Percentiles rank a stretch among this genome's conserved stretches.
Evolutionary conservation across 495 filamentous ascomycete genomes (phyloP).

Genomic region (Pyrenopolyporus hunteri): DNA sequence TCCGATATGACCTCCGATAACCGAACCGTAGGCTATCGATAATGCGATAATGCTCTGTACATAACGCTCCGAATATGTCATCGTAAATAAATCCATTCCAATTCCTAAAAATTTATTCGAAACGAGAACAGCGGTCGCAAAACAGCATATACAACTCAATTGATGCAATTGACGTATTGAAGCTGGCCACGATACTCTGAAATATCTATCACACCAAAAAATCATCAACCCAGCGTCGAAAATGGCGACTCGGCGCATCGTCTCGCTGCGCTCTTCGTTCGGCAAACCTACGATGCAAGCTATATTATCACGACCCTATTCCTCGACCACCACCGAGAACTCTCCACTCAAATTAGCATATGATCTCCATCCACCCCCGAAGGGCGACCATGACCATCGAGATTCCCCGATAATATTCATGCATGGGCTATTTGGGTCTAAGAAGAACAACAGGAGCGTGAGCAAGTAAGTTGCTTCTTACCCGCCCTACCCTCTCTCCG

Average conservation of each 20-base stretch:
- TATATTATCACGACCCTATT: conserved; percentile 24
- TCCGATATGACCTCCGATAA: conserved; percentile 25
- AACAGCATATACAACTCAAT: background rate
- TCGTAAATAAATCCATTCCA: no score
- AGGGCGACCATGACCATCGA: conserved; percentile 43
- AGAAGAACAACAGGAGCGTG: conserved; percentile 93
- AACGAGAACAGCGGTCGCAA: background rate
- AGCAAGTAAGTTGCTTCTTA: conserved; percentile 76
- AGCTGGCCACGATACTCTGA: background rate
- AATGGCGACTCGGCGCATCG: conserved; percentile 32
- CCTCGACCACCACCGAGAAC: background rate
- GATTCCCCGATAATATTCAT: conserved; percentile 81
- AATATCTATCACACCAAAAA: background rate
- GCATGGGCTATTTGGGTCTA: conserved; percentile 95
- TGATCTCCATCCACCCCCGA: conserved; percentile 63
- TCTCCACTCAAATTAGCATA: conserved; percentile 56
- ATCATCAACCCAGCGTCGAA: background rate
- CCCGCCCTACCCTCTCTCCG: background rate
- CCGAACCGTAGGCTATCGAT: background rate
- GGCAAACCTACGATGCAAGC: conserved; percentile 13
- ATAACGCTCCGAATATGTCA: conserved; percentile 7
- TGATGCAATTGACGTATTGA: background rate
- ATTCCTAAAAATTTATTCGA: no score
- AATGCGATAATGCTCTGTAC: conserved; percentile 2
- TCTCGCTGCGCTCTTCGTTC: conserved; percentile 21